Evolutionary conservation across 2,329 filamentous ascomycete species (phyloP).

Genomic region (Colletotrichum somersetense): DNA sequence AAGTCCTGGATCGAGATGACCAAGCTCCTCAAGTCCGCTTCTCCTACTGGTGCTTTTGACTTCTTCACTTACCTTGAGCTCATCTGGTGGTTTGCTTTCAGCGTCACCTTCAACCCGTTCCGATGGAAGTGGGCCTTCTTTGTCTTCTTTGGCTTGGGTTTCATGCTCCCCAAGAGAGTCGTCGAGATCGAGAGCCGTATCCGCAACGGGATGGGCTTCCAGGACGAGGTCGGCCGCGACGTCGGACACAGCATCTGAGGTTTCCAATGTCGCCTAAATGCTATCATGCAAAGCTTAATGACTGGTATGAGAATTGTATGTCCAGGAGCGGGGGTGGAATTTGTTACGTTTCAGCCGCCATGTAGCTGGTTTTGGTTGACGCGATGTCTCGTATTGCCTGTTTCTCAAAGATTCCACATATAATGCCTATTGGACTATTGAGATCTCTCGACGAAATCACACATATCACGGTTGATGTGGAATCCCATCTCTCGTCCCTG

Average conservation of each 20-base stretch:
- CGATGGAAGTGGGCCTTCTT: constrained; percentile 92
- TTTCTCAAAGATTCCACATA: background rate
- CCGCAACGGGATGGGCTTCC: constrained; percentile 64
- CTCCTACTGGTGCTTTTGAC: constrained; percentile 83
- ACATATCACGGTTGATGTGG: background rate
- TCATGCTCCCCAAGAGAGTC: constrained; percentile 73
- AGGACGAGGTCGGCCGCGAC: constrained; percentile 47
- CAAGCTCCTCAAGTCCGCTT: constrained; percentile 73
- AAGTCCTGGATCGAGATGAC: constrained; percentile 90
- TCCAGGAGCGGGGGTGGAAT: background rate
- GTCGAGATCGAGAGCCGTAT: constrained; percentile 75
- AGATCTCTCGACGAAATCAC: background rate
- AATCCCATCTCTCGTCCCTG: too few relatives aligned
- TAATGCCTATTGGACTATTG: too few relatives aligned
- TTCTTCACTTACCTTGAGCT: constrained; percentile 92
- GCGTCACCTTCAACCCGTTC: constrained; percentile 84
- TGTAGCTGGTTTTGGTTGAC: too few relatives aligned
- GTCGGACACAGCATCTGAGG: constrained; percentile 50
- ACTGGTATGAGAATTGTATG: background rate
- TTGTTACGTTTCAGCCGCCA: background rate
- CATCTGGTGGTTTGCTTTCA: constrained; percentile 87
- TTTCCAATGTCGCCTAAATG: background rate
- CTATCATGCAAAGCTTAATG: background rate
- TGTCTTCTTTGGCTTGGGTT: constrained; percentile 82
- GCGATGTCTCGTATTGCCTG: background rate